Base-by-base conservation (phyloP, 2,329 filamentous ascomycete species). In the Diaporthe australafricana region DNA sequence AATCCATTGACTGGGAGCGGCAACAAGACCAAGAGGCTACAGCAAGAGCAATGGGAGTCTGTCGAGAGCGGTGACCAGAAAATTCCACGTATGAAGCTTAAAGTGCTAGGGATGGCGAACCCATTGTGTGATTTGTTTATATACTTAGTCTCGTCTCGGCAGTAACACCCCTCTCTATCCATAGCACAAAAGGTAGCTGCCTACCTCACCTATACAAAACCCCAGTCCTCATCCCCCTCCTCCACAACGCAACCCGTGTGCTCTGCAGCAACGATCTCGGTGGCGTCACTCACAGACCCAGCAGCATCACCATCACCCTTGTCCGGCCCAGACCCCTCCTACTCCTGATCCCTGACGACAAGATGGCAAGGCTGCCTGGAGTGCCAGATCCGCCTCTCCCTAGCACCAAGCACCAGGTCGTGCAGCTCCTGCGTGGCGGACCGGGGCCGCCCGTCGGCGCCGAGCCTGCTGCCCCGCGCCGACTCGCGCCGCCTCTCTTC, bases 321-420 rank as follows among this genome's bases (percentile, higher is more conserved):
- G 25, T 48, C 52, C 22, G 22, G 56, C 9, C 30, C 53, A 32
- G 20, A 22, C 48, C 25, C 38, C 30, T 25, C 71, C 73, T 73
- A 72, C 60, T 75, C 75, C 50, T 77, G 74, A 79, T 91, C 89
- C 71, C 80, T 80, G 27, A 90, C 90, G 72, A 84, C 81, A 75
- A 93, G 78, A 63, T 87, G 77, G 75, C 86, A 91, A 57, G 88
- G 86, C 76, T 87, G 84, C 75, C 90, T 84, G 35, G 88, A 87
- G 80, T 92, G 89, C 90, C 91, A 93, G 42, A 91, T 88, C 74
- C 89, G 84, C 77, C 90, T 85, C 80, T 92, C 88, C 78, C 85
- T 87, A 11, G 85, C 84, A 1, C 89, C 90, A 30, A 92, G 80
- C 74, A 89, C 83, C 2, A 88, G 84, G 77, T 91, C 89, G 82